phyloP scores from a whole-genome alignment of 805 yeast species.

The Helenozyma rhizophorensis region DNA sequence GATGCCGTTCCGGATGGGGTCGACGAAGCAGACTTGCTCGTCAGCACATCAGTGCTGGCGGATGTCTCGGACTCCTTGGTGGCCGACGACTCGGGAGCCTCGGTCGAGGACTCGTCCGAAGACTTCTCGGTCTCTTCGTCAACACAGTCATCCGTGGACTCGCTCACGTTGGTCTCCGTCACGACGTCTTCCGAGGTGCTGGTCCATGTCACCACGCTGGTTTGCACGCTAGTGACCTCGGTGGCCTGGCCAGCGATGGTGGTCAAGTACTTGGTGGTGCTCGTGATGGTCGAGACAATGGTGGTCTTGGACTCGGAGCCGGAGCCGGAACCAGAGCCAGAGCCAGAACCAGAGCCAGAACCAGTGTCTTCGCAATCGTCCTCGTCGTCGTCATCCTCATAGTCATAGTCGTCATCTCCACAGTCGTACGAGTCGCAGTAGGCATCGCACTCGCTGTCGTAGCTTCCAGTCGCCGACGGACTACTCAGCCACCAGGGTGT shows the following conservation, averaged over 20 bases:
- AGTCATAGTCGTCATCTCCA: conserved; percentile 16
- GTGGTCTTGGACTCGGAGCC: conserved; percentile 4
- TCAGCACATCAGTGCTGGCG: not conserved
- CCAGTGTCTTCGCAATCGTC: conserved; percentile 9
- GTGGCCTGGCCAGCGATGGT: conserved; percentile 11
- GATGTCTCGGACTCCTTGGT: not conserved
- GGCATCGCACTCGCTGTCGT: conserved; percentile 13
- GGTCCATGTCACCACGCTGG: conserved; percentile 10
- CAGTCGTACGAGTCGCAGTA: conserved; percentile 14
- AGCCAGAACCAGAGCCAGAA: conserved; percentile 1
- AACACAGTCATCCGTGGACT: conserved; percentile 11
- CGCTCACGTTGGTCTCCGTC: conserved; percentile 7
- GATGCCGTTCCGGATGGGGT: no score
- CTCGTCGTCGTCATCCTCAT: conserved; percentile 14
- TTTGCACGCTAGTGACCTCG: conserved; percentile 6
- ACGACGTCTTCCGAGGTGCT: conserved; percentile 5
- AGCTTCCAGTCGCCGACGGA: conserved; percentile 6
- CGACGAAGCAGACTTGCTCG: not conserved
- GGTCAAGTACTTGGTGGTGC: conserved; percentile 10
- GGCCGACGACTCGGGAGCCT: no score
- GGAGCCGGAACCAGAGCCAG: conserved; percentile 2
- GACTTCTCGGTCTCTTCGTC: conserved; percentile 10
- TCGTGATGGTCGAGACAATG: conserved; percentile 9
- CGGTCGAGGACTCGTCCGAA: conserved; percentile 1
- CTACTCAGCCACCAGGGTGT: conserved; percentile 12